These are phyloP conservation scores for Mycotypha africana DNA, from an alignment of 371 early-diverging fungal genomes.

Conservation along the genomic window DNA sequence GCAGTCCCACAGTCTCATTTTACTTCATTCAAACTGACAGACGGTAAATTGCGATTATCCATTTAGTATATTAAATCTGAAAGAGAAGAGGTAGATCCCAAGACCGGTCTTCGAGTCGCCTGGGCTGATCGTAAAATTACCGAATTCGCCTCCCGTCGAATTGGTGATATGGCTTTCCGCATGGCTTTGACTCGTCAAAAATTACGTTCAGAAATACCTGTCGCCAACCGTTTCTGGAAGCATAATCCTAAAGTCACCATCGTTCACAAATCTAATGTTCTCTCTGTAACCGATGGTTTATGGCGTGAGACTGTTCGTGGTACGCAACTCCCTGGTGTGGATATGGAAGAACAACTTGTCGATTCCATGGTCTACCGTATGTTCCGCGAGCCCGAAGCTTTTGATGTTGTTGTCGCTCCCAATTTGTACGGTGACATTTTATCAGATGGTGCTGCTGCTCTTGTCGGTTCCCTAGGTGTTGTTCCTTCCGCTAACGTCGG, in stretches of 20 bases:
- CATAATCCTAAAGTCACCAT: conserved; percentile 82
- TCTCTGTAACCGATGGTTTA: conserved; percentile 89
- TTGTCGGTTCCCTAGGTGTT: conserved; percentile 91
- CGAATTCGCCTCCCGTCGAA: conserved; percentile 80
- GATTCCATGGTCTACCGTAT: conserved; percentile 96
- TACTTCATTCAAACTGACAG: no score
- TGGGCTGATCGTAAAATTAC: conserved; percentile 87
- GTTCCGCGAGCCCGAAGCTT: conserved; percentile 92
- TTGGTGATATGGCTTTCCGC: conserved; percentile 82
- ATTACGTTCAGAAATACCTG: conserved; percentile 57
- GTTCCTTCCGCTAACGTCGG: conserved; percentile 95
- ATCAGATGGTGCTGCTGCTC: conserved; percentile 92
- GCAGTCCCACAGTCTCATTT: no score
- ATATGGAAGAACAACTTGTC: conserved; percentile 90
- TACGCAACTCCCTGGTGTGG: conserved; percentile 63
- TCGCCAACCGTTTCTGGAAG: conserved; percentile 60
- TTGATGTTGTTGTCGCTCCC: conserved; percentile 93
- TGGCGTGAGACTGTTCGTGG: conserved; percentile 85
- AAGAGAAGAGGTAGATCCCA: conserved; percentile 59
- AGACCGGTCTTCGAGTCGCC: conserved; percentile 65
- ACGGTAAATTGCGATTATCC: not conserved
- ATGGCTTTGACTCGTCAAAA: conserved; percentile 79
- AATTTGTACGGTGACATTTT: conserved; percentile 96
- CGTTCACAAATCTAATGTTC: conserved; percentile 95
- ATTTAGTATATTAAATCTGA: conserved; percentile 82